Evolutionary conservation across 805 yeast genomes (phyloP), one percentile per base, ranked within the genome.

Genomic region (Ogataea paraovalis): DNA sequence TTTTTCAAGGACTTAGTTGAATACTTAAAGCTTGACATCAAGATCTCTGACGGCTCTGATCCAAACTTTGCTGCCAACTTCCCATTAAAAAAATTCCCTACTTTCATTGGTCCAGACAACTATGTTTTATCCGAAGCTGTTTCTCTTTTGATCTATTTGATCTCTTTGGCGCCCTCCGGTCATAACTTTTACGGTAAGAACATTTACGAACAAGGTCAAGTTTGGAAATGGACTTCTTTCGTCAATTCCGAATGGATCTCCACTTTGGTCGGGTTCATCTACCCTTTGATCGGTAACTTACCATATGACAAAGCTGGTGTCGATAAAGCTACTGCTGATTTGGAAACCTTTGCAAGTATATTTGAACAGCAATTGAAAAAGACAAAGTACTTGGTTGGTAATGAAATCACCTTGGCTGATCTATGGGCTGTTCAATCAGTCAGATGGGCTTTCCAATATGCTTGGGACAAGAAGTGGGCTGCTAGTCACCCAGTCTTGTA

Each of bases 181-280:
- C 51, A 53, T 27, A 45, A 75, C 82, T 72, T 78, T 46, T 55
- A 43, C 42, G 96, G 96, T 57, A 74, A 76, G 61, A 74, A 74
- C 66, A 70, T 73, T 55, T 68, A 71, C 52, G 87, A 85, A 59
- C 73, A 77, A 60, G 86, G 83, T 48, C 68, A 67, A 59, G 73
- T 87, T 60, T 65, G 87, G 59, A 80, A 74, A 71, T 90, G 96
- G 96, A 60, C 80, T 65, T 85, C 96, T 2, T 70, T 84, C 54
- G 71, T 83, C 65, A 88, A 83, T 77, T 60, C 75, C 55, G 96
- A 91, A 59, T 53, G 83, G 43, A 62, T 82, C 48, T 60, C 72
- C 39, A 57, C 67, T 47, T 52, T 74, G 45, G 78, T 75, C 50
- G 62, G 52, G 27, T 76, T 77, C 54, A 78, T 85, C 70, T 64